A percentile compares a stretch with the other conserved stretches of the same genome.
These are phyloP conservation scores for Penicillium hordei DNA, from an alignment of 2,329 filamentous ascomycete genomes.

Conservation along the genomic window DNA sequence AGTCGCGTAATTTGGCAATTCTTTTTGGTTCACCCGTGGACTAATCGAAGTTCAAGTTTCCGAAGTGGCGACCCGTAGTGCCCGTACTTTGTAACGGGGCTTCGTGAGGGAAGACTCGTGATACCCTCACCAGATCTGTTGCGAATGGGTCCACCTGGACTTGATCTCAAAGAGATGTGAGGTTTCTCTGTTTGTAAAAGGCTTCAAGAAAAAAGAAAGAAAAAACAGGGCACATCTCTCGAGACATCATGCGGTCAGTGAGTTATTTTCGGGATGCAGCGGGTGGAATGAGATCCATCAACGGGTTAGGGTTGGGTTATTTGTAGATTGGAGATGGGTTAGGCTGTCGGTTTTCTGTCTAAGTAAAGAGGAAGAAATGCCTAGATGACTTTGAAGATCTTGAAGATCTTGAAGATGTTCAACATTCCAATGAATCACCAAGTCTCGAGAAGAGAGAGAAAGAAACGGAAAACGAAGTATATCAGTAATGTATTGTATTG, in stretches of 20 bases:
- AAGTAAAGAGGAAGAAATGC: no score
- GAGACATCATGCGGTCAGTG: constrained; percentile 13
- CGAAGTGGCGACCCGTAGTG: not conserved
- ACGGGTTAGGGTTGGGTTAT: constrained; percentile 16
- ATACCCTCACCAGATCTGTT: constrained; percentile 6
- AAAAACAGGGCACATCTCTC: not conserved
- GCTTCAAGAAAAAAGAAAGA: not conserved
- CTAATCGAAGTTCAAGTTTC: constrained; percentile 2
- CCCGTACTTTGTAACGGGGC: not conserved
- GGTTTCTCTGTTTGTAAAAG: not conserved
- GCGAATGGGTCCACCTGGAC: not conserved
- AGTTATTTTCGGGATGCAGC: constrained; percentile 24
- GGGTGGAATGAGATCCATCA: constrained; percentile 26
- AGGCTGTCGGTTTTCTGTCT: not conserved
- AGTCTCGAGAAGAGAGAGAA: not conserved
- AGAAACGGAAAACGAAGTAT: not conserved
- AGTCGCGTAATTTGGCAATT: constrained; percentile 6
- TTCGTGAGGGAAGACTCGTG: constrained; percentile 5
- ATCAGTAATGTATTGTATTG: not conserved
- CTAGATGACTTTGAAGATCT: not conserved
- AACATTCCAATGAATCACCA: no score
- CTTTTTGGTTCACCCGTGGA: constrained; percentile 2
- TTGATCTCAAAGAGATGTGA: not conserved
- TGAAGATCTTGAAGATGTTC: not conserved
- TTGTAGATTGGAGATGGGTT: not conserved